Evolutionary conservation across 805 yeast species (phyloP).

Genomic region (Dipodascopsis tothii): DNA sequence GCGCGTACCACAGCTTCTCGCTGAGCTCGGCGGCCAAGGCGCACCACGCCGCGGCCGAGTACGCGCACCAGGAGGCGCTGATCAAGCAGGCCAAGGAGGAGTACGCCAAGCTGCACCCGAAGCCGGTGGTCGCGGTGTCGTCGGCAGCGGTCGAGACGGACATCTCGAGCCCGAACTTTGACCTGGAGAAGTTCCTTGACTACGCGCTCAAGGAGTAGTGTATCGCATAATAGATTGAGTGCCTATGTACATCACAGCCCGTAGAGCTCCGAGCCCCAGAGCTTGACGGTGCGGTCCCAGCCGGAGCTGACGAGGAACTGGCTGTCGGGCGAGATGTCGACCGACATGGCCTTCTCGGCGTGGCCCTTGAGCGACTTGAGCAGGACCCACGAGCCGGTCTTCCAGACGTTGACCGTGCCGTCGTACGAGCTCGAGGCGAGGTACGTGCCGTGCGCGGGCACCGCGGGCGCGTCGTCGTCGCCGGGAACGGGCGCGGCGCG

Average conservation of each 20-base stretch:
- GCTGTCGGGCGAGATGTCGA: conserved; percentile 47
- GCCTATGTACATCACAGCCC: not conserved
- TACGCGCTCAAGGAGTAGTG: conserved; percentile 5
- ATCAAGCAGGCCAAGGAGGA: conserved; percentile 85
- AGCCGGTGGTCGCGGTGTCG: conserved; percentile 32
- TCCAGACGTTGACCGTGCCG: conserved; percentile 53
- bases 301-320: conserved; percentile 54
- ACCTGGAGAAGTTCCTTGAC: conserved; percentile 43
- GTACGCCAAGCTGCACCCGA: conserved; percentile 59
- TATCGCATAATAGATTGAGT: not conserved
- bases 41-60: conserved; percentile 52
- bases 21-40: conserved; percentile 55
- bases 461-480: conserved; percentile 30
- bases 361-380: conserved; percentile 48
- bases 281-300: conserved; percentile 74
- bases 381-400: conserved; percentile 62
- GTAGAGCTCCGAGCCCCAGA: conserved; percentile 42
- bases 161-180: conserved; percentile 86
- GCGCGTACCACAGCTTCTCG: conserved; percentile 72
- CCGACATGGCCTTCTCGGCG: conserved; percentile 63
- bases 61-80: conserved; percentile 60
- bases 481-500: conserved; percentile 25
- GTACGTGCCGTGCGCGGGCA: conserved; percentile 39
- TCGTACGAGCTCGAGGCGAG: conserved; percentile 67
- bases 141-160: conserved; percentile 39